These are phyloP conservation scores for Colletotrichum graminicola DNA, from an alignment of 2,329 filamentous ascomycete genomes.

Conservation along the genomic window DNA sequence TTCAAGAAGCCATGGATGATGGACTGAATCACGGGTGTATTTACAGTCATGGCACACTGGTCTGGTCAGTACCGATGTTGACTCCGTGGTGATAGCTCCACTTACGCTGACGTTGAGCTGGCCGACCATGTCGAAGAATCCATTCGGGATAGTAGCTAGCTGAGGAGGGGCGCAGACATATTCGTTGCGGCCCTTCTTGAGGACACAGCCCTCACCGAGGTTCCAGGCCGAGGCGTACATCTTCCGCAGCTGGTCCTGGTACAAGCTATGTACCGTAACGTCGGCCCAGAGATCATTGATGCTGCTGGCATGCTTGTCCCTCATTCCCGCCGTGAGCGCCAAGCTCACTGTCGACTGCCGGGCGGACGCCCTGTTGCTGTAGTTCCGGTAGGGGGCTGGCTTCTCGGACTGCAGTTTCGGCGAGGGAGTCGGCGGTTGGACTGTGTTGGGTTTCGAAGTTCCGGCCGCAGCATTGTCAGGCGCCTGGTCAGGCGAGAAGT, in stretches of 20 bases:
- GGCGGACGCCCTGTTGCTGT: conserved; percentile 32
- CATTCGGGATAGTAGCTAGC: conserved; percentile 54
- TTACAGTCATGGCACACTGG: conserved; percentile 76
- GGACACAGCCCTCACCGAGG: conserved; percentile 65
- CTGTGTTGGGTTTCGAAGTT: conserved; percentile 7
- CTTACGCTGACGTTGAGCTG: conserved; percentile 66
- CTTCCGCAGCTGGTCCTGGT: conserved; percentile 42
- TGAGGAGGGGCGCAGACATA: conserved; percentile 57
- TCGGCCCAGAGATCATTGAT: conserved; percentile 40
- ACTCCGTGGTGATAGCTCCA: conserved; percentile 20
- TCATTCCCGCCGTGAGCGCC: conserved; percentile 40
- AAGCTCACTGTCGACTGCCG: conserved; percentile 40
- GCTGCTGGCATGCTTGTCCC: conserved; percentile 39
- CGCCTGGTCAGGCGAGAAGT: conserved; percentile 36
- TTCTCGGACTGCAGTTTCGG: conserved; percentile 28
- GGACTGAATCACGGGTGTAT: conserved; percentile 72
- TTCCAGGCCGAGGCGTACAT: conserved; percentile 39
- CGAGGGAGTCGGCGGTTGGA: conserved; percentile 4
- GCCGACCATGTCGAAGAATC: conserved; percentile 58
- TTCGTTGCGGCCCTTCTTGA: conserved; percentile 64
- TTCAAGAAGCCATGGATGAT: conserved; percentile 63
- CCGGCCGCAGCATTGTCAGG: conserved; percentile 14
- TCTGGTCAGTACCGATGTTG: background rate
- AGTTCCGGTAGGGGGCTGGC: conserved; percentile 28
- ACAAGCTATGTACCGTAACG: conserved; percentile 41